phyloP scores from a whole-genome alignment of 441 rosid genomes.

The Arabidopsis hybrid region DNA sequence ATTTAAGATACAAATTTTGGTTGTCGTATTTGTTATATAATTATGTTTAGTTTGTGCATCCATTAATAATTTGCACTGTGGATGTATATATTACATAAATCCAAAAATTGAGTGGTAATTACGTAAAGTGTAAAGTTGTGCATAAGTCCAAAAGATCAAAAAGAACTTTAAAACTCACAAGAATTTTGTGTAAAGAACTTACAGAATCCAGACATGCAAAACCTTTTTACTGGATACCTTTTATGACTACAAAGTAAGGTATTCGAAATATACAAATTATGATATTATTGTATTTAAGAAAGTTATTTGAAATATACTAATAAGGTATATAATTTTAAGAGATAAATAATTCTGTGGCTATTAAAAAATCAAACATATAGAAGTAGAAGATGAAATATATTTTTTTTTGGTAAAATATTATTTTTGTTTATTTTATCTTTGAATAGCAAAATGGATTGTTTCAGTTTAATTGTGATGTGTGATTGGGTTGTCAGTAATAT shows the following conservation, averaged over 20 bases:
- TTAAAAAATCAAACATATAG: neutral
- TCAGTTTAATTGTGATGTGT: neutral
- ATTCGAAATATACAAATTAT: too few relatives aligned
- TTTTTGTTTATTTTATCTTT: neutral
- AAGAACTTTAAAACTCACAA: neutral
- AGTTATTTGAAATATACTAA: neutral
- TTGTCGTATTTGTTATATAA: neutral
- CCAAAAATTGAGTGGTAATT: neutral
- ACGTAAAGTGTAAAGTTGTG: neutral
- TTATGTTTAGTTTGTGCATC: neutral
- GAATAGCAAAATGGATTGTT: neutral
- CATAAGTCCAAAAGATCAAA: neutral
- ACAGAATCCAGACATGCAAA: neutral
- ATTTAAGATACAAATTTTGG: neutral
- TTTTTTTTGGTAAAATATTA: too few relatives aligned
- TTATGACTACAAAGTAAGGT: neutral
- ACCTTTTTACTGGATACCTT: neutral
- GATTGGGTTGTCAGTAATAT: conserved; percentile 13
- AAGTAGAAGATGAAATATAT: neutral
- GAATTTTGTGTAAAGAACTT: neutral
- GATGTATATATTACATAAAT: neutral
- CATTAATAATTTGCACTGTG: neutral
- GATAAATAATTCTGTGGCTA: neutral
- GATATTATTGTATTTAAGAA: neutral
- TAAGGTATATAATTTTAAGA: neutral